Percentiles rank a stretch among this genome's conserved stretches.
Evolutionary conservation across 495 filamentous ascomycete genomes (phyloP).

Genomic region (Pseudoneurospora amorphoporcata): DNA sequence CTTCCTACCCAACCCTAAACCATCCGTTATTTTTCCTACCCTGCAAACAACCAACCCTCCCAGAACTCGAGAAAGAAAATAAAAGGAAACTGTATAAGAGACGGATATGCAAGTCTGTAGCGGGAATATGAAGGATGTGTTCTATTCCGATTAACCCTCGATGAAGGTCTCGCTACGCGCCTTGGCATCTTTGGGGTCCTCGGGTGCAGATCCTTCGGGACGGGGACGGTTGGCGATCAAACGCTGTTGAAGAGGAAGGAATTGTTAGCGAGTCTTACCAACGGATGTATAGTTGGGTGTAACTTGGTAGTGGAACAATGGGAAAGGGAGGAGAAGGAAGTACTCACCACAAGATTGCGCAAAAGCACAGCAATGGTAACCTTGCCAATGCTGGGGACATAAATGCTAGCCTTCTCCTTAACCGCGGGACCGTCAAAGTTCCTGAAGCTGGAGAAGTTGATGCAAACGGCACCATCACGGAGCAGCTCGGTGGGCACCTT

Average conservation of each 20-base stretch:
- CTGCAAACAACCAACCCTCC: not conserved
- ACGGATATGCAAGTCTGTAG: not conserved
- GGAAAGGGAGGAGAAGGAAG: not conserved
- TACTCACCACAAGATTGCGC: constrained; percentile 73
- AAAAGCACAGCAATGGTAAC: constrained; percentile 90
- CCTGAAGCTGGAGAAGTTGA: constrained; percentile 95
- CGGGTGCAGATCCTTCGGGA: constrained; percentile 17
- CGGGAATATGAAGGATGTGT: not conserved
- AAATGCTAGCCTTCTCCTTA: constrained; percentile 92
- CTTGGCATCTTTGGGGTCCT: constrained; percentile 22
- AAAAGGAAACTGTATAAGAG: not conserved
- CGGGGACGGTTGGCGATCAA: constrained; percentile 31
- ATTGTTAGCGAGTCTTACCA: not conserved
- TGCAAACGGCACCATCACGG: constrained; percentile 82
- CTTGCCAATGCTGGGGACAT: constrained; percentile 92
- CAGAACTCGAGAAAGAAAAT: not conserved
- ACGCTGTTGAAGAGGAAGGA: constrained; percentile 14
- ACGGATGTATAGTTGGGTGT: not conserved
- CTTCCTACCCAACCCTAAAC: not conserved
- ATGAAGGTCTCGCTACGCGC: constrained; percentile 28
- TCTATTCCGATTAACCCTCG: constrained; percentile 17
- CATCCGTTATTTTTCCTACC: not conserved
- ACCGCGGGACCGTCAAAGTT: constrained; percentile 77
- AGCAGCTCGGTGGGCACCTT: constrained; percentile 79
- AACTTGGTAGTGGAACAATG: not conserved